Evolutionary conservation across 2,329 filamentous ascomycete genomes (phyloP).

Genomic region (Sclerotinia sclerotiorum): DNA sequence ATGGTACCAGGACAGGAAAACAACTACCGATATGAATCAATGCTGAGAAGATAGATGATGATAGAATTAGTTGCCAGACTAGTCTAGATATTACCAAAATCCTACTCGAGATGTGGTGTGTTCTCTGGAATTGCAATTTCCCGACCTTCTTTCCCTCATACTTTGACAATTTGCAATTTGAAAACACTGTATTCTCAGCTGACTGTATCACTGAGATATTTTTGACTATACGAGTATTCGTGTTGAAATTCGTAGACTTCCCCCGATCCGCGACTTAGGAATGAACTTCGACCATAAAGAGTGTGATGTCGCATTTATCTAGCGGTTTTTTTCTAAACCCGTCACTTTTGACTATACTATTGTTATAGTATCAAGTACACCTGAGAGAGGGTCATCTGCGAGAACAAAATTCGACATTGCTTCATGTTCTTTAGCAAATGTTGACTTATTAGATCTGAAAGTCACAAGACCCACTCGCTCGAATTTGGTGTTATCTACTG

Average conservation of each 20-base stretch:
- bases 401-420: neutral
- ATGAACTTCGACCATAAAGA: too few species aligned
- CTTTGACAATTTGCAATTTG: neutral
- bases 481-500: neutral
- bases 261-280: too few species aligned
- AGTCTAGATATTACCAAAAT: too few species aligned
- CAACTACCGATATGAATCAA: neutral
- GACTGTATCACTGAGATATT: too few species aligned
- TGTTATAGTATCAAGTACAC: neutral
- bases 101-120: neutral
- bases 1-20: neutral
- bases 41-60: neutral
- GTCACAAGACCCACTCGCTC: neutral
- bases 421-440: too few species aligned
- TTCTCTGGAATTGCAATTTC: neutral
- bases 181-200: neutral
- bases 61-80: neutral
- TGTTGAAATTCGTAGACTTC: too few species aligned
- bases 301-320: too few species aligned
- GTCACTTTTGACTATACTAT: neutral
- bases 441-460: too few species aligned
- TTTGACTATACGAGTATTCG: too few species aligned
- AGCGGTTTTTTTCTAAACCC: too few species aligned
- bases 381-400: neutral
- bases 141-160: neutral